phyloP scores from a whole-genome alignment of 495 filamentous ascomycete genomes.

The Astrothelium subdiscretum region DNA sequence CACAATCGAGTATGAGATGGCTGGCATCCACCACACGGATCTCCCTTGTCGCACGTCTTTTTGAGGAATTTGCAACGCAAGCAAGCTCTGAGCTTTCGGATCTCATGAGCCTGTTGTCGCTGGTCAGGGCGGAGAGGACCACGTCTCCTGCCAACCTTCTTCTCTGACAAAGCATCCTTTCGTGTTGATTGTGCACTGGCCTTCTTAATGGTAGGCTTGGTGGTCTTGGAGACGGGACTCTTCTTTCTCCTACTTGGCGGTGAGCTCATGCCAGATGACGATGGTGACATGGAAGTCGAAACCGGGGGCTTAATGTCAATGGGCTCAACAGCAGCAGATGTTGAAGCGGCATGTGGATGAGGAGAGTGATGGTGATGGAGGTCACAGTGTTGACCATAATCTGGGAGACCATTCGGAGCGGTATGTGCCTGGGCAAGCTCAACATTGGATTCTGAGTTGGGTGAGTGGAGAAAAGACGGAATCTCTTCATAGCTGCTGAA shows the following conservation, averaged over 20 bases:
- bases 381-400: slow-evolving; percentile 25
- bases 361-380: slow-evolving; percentile 33
- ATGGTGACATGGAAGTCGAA: slow-evolving; percentile 38
- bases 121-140: slow-evolving; percentile 87
- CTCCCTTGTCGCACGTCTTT: slow-evolving; percentile 93
- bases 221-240: slow-evolving; percentile 61
- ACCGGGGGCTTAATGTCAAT: slow-evolving; percentile 58
- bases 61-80: slow-evolving; percentile 95
- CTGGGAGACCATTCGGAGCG: slow-evolving; percentile 18
- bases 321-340: slow-evolving; percentile 53
- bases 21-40: slow-evolving; percentile 85
- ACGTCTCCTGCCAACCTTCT: slow-evolving; percentile 76
- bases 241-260: slow-evolving; percentile 60
- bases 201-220: slow-evolving; percentile 62
- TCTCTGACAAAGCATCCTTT: slow-evolving; percentile 70
- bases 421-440: slow-evolving; percentile 15
- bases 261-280: slow-evolving; percentile 34
- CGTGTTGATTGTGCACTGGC: slow-evolving; percentile 51
- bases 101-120: slow-evolving; percentile 86
- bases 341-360: slow-evolving; percentile 40
- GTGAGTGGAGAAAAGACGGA: slow-evolving; percentile 58
- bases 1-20: slow-evolving; percentile 85
- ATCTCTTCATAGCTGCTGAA: slow-evolving; percentile 71
- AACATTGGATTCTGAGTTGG: slow-evolving; percentile 29
- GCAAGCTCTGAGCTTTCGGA: slow-evolving; percentile 82